Evolutionary conservation across 148 eudicot species (phyloP).

Genomic region (Cornus kousa): DNA sequence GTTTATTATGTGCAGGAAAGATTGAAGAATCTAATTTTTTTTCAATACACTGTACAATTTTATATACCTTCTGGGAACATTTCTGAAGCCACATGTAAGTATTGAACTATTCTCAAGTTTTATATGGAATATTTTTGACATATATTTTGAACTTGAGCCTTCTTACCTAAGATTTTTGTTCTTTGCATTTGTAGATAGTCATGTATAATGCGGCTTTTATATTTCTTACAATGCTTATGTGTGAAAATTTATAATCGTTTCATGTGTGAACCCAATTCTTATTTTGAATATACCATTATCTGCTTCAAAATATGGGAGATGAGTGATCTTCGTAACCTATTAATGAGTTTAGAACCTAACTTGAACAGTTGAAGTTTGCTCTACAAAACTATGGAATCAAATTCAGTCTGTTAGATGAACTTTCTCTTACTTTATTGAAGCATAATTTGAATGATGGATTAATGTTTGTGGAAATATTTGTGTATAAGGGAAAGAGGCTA

Average conservation of each 20-base stretch:
- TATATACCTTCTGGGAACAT: conserved; percentile 89
- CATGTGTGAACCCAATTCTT: too few species aligned
- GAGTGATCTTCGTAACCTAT: neutral
- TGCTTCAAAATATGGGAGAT: neutral
- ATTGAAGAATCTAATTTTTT: conserved; percentile 74
- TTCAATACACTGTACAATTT: conserved; percentile 69
- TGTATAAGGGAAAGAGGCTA: too few species aligned
- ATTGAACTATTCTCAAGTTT: conserved; percentile 1
- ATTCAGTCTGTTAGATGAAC: too few species aligned
- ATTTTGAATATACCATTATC: neutral
- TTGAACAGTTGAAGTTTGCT: too few species aligned
- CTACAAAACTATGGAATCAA: too few species aligned
- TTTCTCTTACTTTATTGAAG: too few species aligned
- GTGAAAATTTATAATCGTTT: neutral
- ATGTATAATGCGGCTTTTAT: neutral
- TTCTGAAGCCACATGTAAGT: conserved; percentile 91
- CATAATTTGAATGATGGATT: too few species aligned
- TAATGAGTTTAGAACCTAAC: too few species aligned
- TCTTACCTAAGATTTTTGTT: neutral
- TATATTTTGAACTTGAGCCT: neutral
- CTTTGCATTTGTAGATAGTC: neutral
- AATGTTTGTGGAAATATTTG: too few species aligned
- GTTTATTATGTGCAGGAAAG: conserved; percentile 56
- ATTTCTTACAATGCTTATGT: too few species aligned
- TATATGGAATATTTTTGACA: neutral